Evolutionary conservation across 2,329 filamentous ascomycete genomes (phyloP).

Genomic region (Xylariaceae sp.): DNA sequence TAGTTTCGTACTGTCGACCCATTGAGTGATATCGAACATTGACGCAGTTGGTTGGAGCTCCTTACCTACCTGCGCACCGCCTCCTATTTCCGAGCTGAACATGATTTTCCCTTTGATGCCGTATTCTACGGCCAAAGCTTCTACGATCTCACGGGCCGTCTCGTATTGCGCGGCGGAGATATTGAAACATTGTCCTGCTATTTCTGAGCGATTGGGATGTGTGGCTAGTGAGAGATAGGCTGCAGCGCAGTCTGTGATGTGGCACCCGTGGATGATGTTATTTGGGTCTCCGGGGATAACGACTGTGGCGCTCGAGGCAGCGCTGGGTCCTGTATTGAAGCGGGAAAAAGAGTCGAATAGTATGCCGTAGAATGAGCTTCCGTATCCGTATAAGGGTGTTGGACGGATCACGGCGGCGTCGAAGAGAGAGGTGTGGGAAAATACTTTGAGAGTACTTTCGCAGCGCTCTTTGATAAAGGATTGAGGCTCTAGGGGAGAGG

Average conservation of each 20-base stretch:
- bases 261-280: conserved; percentile 42
- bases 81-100: conserved; percentile 16
- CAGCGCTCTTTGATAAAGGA: conserved; percentile 30
- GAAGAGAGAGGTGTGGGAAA: conserved; percentile 37
- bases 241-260: conserved; percentile 47
- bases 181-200: conserved; percentile 42
- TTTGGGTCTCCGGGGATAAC: conserved; percentile 32
- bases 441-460: conserved; percentile 30
- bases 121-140: conserved; percentile 39
- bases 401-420: conserved; percentile 42
- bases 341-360: conserved; percentile 33
- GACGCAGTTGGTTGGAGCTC: conserved; percentile 17
- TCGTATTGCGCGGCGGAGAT: conserved; percentile 43
- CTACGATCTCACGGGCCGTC: conserved; percentile 37
- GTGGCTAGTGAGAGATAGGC: conserved; percentile 44
- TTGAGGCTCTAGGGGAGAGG: conserved; percentile 34
- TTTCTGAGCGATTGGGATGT: conserved; percentile 27
- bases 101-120: conserved; percentile 15
- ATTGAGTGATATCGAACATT: conserved; percentile 38
- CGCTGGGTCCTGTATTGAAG: not conserved
- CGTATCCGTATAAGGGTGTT: conserved; percentile 44
- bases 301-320: conserved; percentile 20
- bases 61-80: conserved; percentile 1
- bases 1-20: conserved; percentile 41
- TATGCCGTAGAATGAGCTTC: conserved; percentile 41